Evolutionary conservation across 148 eudicot species (phyloP).

Genomic region (Camellia lanceoleosa): DNA sequence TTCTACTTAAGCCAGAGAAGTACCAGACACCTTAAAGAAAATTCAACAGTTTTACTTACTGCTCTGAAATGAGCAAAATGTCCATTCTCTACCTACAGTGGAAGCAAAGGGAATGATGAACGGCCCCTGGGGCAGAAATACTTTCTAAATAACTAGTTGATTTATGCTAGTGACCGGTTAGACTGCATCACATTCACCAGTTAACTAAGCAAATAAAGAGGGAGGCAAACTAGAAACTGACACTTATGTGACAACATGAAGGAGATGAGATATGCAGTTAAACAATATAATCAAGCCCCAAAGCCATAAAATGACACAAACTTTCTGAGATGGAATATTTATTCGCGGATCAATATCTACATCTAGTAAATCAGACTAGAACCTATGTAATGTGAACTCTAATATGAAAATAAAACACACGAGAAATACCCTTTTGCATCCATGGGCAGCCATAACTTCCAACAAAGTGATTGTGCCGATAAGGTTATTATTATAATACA

Average conservation of each 20-base stretch:
- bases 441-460: conserved; percentile 94
- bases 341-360: not conserved
- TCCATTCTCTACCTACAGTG: conserved; percentile 83
- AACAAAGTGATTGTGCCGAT: conserved; percentile 79
- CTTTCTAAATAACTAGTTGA: not conserved
- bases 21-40: not conserved
- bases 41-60: not conserved
- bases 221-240: conserved; percentile 3
- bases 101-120: conserved; percentile 54
- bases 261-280: not conserved
- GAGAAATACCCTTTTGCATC: conserved; percentile 73
- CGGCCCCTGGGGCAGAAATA: conserved; percentile 1
- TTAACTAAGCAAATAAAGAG: not conserved
- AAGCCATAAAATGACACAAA: not conserved
- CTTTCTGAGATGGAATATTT: not conserved
- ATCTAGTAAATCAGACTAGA: not conserved
- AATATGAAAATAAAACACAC: not conserved
- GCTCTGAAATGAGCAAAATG: conserved; percentile 47
- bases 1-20: too few relatives aligned
- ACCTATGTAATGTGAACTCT: not conserved
- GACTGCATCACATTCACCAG: conserved; percentile 73
- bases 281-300: not conserved
- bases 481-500: conserved; percentile 82
- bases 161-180: not conserved
- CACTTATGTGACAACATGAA: too few relatives aligned